phyloP scores from a whole-genome alignment of 164 flowering plant genomes.

The Protea cynaroides region DNA sequence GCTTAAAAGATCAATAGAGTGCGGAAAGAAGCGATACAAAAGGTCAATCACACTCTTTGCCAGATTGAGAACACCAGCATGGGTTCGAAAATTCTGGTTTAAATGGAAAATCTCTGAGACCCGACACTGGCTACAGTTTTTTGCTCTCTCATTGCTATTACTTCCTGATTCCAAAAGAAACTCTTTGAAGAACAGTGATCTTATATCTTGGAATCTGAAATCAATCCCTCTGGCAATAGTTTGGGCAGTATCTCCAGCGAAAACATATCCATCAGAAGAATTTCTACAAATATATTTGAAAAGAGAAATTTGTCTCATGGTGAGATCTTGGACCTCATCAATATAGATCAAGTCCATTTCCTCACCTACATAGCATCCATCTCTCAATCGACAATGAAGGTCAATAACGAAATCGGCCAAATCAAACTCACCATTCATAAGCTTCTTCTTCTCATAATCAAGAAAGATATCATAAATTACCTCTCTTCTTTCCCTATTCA shows the following conservation, averaged over 20 bases:
- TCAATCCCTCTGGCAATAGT: constrained; percentile 64
- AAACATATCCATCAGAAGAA: constrained; percentile 65
- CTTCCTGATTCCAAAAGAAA: constrained; percentile 12
- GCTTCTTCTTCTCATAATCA: constrained; percentile 58
- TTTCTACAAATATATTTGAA: constrained; percentile 60
- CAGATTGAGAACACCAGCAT: constrained; percentile 23
- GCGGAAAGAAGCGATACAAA: constrained; percentile 28
- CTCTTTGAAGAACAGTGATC: constrained; percentile 30
- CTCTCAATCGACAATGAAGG: constrained; percentile 46
- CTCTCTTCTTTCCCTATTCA: constrained; percentile 35
- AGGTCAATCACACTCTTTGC: constrained; percentile 22
- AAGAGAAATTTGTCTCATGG: constrained; percentile 70
- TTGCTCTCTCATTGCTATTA: not conserved
- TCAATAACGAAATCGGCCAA: constrained; percentile 66
- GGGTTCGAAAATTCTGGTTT: constrained; percentile 26
- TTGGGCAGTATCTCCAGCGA: constrained; percentile 82
- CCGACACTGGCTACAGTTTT: not conserved
- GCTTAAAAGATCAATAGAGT: constrained; percentile 14
- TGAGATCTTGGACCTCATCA: constrained; percentile 87
- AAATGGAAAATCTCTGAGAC: constrained; percentile 26
- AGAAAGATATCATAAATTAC: constrained; percentile 47
- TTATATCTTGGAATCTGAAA: constrained; percentile 25
- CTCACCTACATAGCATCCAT: constrained; percentile 35
- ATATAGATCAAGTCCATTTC: constrained; percentile 65
- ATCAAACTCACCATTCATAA: constrained; percentile 55